Evolutionary conservation across 2,329 filamentous ascomycete genomes (phyloP), one percentile per base, ranked within the genome.

Genomic region (Chrysoporthe puriensis): DNA sequence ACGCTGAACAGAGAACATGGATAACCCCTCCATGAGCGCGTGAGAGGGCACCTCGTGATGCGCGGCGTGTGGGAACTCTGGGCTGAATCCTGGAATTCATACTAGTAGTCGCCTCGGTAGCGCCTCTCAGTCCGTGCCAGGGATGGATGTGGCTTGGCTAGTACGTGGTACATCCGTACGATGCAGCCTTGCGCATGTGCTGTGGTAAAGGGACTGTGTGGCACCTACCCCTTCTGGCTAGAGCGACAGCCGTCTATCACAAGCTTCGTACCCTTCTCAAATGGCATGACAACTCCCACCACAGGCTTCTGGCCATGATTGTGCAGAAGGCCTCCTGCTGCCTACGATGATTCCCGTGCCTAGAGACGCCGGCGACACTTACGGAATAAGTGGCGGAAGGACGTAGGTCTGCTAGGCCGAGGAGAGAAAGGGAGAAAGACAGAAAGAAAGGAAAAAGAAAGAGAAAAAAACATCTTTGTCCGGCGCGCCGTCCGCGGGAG

Each of bases 111-210:
- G n/a, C 11, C 46, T 46, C 57, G 32, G 54, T 65, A 59, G 50
- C 63, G 63, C 62, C 16, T 61, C 59, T 61, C 21, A 26, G 46
- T 13, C 68, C 42, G 61, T 48, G 44, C 61, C 65, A 68, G 66
- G 66, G 66, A 69, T 69, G 65, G 54, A 46, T 61, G 43, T 64
- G 61, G 63, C 66, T 69, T 64, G 59, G 56, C 50, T 66, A 48
- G 46, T 54, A 61, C 66, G 11, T 40, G 9, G 21, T 21, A 54
- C 50, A 7, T 34, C 50, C 50, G 36, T 63, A 62, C 21, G 56
- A 67, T 73, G 71, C 71, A 72, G 65, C 66, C 62, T 68, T 66
- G 65, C 67, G 68, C 70, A 64, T 63, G 40, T 57, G 58, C 42
- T 46, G 59, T 61, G 66, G 57, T 32, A 46, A 66, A 32, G 26